phyloP scores from a whole-genome alignment of 345 rosid species.

The Eucalyptus erythrocorys region DNA sequence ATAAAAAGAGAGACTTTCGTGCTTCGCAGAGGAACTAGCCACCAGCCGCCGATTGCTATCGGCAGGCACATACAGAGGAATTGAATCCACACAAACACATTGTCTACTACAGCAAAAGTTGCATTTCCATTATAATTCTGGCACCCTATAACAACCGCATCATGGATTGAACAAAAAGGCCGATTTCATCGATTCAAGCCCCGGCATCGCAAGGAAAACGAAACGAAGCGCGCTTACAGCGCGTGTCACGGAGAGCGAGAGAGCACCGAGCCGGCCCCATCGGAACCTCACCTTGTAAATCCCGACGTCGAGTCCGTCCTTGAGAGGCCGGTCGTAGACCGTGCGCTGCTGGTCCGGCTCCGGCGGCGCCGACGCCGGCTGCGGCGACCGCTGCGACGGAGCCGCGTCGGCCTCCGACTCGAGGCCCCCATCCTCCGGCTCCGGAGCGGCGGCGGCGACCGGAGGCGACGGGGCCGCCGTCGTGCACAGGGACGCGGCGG shows the following conservation, averaged over 20 bases:
- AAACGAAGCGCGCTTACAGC: background rate
- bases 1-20: background rate
- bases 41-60: background rate
- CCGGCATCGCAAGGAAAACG: background rate
- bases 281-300: constrained; percentile 44
- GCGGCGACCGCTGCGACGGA: background rate
- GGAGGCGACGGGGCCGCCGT: constrained; percentile 1
- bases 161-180: background rate
- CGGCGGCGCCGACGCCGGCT: background rate
- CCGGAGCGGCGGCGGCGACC: background rate
- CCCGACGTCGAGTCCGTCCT: constrained; percentile 72
- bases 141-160: background rate
- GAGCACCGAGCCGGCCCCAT: background rate
- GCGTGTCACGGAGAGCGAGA: background rate
- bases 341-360: constrained; percentile 10
- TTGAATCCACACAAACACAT: background rate
- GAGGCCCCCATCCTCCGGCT: constrained; percentile 15
- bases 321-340: constrained; percentile 42
- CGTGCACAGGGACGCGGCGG: constrained; percentile 43
- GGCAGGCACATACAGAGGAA: background rate
- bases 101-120: background rate
- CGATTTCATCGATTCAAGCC: background rate
- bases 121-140: background rate
- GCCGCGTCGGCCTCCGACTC: constrained; percentile 17
- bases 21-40: background rate